Percentiles rank a stretch among this genome's conserved stretches.
phyloP scores from a whole-genome alignment of 2,329 filamentous ascomycete species.

The Tolypocladium ophioglossoides region DNA sequence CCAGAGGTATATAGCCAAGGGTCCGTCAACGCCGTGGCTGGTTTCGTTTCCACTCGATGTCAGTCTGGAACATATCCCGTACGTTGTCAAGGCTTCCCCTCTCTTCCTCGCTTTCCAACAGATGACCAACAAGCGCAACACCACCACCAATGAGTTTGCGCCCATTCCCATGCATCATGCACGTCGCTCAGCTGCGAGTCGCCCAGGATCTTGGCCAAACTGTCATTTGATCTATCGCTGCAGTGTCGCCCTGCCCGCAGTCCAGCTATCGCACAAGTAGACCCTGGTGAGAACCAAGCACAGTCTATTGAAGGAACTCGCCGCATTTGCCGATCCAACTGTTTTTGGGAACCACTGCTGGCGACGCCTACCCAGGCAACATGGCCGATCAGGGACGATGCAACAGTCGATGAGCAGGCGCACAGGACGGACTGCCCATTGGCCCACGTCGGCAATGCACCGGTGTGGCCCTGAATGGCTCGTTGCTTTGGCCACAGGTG shows the following conservation, averaged over 20 bases:
- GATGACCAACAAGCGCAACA: neutral
- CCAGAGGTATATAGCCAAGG: neutral
- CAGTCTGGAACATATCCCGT: neutral
- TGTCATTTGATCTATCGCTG: too few relatives aligned
- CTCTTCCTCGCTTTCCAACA: neutral
- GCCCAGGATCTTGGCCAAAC: neutral
- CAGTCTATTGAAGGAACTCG: neutral
- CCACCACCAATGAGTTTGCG: neutral
- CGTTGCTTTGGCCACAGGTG: neutral
- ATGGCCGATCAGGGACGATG: neutral
- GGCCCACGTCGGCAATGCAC: neutral
- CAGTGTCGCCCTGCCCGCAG: neutral
- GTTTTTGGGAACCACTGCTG: neutral
- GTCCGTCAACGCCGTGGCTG: too few relatives aligned
- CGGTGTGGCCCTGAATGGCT: neutral
- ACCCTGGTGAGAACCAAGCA: neutral
- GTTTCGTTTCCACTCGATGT: neutral
- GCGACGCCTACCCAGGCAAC: neutral
- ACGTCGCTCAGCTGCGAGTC: neutral
- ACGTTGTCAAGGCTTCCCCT: neutral
- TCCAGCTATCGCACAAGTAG: neutral
- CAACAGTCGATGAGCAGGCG: neutral
- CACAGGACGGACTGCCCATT: neutral
- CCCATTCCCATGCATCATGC: neutral
- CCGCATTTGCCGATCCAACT: neutral